A percentile compares a stretch with the other conserved stretches of the same genome.
Evolutionary conservation across 140 eudicot genomes (phyloP).

Genomic region (Oenanthe javanica): DNA sequence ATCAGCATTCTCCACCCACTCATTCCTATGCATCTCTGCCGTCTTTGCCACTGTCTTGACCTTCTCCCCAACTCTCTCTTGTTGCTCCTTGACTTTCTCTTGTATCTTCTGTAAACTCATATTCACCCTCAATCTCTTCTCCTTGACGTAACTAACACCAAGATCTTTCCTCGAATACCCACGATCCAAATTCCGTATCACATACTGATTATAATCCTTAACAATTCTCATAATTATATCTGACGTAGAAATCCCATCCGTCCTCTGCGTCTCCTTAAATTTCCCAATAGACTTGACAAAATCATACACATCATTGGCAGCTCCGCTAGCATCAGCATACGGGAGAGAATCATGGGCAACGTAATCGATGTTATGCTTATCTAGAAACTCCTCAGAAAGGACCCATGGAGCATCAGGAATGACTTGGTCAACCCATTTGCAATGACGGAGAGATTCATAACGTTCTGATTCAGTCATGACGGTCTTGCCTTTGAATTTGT

Average conservation of each 20-base stretch:
- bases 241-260: not conserved
- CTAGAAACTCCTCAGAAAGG: not conserved
- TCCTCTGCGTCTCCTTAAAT: not conserved
- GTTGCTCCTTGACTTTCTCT: constrained; percentile 8
- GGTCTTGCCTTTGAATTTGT: not conserved
- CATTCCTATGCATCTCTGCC: constrained; percentile 9
- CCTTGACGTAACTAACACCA: no score
- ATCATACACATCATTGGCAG: constrained; percentile 7
- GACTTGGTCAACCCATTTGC: constrained; percentile 6
- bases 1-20: constrained; percentile 9
- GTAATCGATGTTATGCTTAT: not conserved
- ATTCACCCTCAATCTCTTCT: no score
- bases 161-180: constrained; percentile 6
- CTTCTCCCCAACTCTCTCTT: not conserved
- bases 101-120: constrained; percentile 7
- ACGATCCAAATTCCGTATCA: constrained; percentile 7
- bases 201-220: constrained; percentile 7
- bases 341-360: constrained; percentile 8
- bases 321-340: constrained; percentile 7
- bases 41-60: not conserved
- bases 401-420: constrained; percentile 6
- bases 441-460: constrained; percentile 11
- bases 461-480: constrained; percentile 1
- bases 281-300: not conserved
- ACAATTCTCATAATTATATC: constrained; percentile 4